These are phyloP conservation scores for Mycena citricolor DNA, from an alignment of 1,284 basidiomycete species.

Conservation along the genomic window DNA sequence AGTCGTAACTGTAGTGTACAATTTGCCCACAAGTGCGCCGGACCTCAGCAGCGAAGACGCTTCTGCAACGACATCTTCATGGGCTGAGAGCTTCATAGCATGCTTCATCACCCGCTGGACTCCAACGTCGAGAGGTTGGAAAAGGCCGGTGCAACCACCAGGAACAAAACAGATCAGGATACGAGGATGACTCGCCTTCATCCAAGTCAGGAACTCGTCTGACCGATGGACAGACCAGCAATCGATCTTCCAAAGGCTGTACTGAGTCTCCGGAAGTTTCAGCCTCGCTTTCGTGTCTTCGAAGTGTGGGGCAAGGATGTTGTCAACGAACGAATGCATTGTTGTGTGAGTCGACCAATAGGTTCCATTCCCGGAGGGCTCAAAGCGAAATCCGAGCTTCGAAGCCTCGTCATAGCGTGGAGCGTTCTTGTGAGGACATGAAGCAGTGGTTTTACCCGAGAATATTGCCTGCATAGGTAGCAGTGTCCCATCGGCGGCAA, in stretches of 20 bases:
- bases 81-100: slow-evolving; percentile 23
- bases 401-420: slow-evolving; percentile 2
- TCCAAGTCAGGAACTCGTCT: slow-evolving; percentile 28
- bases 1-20: slow-evolving; percentile 2
- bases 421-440: slow-evolving; percentile 13
- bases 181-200: slow-evolving; percentile 22
- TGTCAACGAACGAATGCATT: slow-evolving; percentile 18
- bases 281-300: slow-evolving; percentile 9
- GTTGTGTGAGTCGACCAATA: slow-evolving; percentile 15
- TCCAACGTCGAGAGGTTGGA: slow-evolving; percentile 31
- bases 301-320: slow-evolving; percentile 28
- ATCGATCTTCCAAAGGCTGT: slow-evolving; percentile 27
- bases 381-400: slow-evolving; percentile 25
- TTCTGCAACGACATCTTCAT: slow-evolving; percentile 25
- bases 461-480: slow-evolving; percentile 34
- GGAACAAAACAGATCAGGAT: slow-evolving; percentile 31
- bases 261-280: slow-evolving; percentile 12
- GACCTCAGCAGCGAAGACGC: slow-evolving; percentile 17
- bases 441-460: slow-evolving; percentile 18
- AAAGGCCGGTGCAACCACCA: slow-evolving; percentile 29
- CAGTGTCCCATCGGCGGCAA: slow-evolving; percentile 27
- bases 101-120: slow-evolving; percentile 31
- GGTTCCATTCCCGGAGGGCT: slow-evolving; percentile 15
- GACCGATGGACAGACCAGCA: slow-evolving; percentile 30
- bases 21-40: background rate